Evolutionary conservation across 2,329 filamentous ascomycete species (phyloP), one percentile per base, ranked within the genome.

Genomic region (Alternaria sp.): DNA sequence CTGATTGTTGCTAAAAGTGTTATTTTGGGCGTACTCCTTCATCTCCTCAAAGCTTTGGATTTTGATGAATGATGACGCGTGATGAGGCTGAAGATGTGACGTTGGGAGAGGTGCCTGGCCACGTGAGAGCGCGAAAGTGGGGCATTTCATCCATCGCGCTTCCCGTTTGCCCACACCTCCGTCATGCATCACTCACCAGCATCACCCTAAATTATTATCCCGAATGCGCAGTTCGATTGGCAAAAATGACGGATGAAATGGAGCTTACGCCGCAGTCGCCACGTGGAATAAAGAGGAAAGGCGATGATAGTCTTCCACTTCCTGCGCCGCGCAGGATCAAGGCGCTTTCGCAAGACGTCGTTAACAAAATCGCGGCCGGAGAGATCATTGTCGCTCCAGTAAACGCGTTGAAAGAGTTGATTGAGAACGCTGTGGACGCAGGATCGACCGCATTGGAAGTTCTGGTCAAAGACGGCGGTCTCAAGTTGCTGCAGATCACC

Each of bases 331-430:
- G 81, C 53, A 74, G 83, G 30, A 87, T 87, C 69, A 80, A 97
- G 89, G 91, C 94, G 14, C 86, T 99, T 27, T 92, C 97, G 73
- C 89, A 92, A 65, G 91, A 95, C 81, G 95, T 99, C 22, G 92
- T 99, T 67, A 99, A 98, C 84, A 99, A 98, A 79, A 99, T 99
- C 69, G 95, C 95, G 1, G 95, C 95, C 0, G 95, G 95, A 20
- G 95, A 99, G 79, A 99, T 99, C 72, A 99, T 99, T 62, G 93
- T 99, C 50, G 94, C 95, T 2, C 96, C 95, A 0, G 93, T 97
- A 28, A 93, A 99, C 79, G 95, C 96, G 3, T 81, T 99, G 59
- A 99, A 99, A 80, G 95, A 99, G 78, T 83, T 99, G 51, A 93
- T 99, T 12, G 95, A 99, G 78, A 99, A 99, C 72, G 91, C 95